Evolutionary conservation across 345 rosid genomes (phyloP), one percentile per base, ranked within the genome.

Genomic region (Angophora floribunda): DNA sequence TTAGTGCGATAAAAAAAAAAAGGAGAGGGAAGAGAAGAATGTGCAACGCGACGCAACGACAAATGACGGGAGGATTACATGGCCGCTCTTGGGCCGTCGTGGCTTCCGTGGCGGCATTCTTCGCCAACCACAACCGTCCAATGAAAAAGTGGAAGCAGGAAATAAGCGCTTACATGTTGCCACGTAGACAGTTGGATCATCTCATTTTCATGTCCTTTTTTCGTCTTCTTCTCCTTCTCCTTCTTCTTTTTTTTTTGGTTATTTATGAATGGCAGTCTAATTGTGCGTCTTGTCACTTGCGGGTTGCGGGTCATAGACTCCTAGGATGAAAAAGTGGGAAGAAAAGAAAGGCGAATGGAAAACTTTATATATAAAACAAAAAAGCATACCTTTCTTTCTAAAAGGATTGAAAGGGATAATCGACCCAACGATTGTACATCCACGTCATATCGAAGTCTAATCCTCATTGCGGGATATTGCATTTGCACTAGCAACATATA

Each of bases 121-220:
- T 61, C 51, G 87, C 80, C 82, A 45, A 4, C 75, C 32, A 0
- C 51, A 5, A 52, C 80, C 44, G 87, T 26, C 84, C 85, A 79
- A 44, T 52, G 67, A 41, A 52, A 36, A 21, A 9, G 13, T 1
- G 22, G 55, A 21, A 51, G 30, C 30, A 13, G 17, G 55, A 87
- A 16, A 19, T 21, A 55, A 85, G 36, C 49, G 50, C 65, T 52
- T 7, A 79, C 85, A 16, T 5, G 24, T 32, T 79, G 88, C 85
- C 88, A 87, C 85, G 88, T 87, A 17, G 70, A 51, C 41, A 13
- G 24, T 53, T 52, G 15, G 87, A 45, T 45, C 13, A n/a, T 32
- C 24, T 32, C 44, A 7, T 32, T 32, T 19, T 7, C 45, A 2
- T 67, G 79, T 52, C 7, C 6, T 9, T 22, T 21, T 21, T 19